These are phyloP conservation scores for Botrytis squamosa DNA, from an alignment of 2,329 filamentous ascomycete species.

Conservation along the genomic window DNA sequence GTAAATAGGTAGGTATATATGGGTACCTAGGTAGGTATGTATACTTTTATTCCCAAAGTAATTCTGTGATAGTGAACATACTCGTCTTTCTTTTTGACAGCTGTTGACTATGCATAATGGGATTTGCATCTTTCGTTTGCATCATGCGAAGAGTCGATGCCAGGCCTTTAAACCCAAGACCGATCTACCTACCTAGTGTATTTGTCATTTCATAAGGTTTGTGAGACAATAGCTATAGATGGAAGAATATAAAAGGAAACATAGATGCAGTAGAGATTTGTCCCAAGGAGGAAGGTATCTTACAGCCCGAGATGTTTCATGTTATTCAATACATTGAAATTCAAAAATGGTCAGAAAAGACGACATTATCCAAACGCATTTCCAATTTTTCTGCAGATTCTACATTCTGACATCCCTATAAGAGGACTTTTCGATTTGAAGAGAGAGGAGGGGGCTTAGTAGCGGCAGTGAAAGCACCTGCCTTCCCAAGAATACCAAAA, in stretches of 20 bases:
- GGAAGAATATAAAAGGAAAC: neutral
- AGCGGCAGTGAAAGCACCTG: neutral
- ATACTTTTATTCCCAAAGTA: neutral
- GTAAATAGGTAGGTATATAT: neutral
- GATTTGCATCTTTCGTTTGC: neutral
- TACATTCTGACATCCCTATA: rapidly evolving
- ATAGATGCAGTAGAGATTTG: neutral
- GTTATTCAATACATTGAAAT: too few relatives aligned
- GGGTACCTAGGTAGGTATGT: neutral
- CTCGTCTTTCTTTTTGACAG: neutral
- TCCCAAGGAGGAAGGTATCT: too few relatives aligned
- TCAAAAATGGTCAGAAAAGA: neutral
- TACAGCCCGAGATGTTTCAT: neutral
- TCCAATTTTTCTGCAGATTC: too few relatives aligned
- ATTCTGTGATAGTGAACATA: neutral
- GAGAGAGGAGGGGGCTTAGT: neutral
- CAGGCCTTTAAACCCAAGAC: neutral
- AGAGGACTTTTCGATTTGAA: neutral
- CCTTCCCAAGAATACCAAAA: neutral
- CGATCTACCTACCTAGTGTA: too few relatives aligned
- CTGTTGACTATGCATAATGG: neutral
- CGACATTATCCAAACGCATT: too few relatives aligned
- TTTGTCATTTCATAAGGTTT: too few relatives aligned
- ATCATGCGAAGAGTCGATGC: neutral
- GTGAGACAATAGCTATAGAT: neutral